phyloP scores from a whole-genome alignment of 2,329 filamentous ascomycete species.

The Beauveria australis region DNA sequence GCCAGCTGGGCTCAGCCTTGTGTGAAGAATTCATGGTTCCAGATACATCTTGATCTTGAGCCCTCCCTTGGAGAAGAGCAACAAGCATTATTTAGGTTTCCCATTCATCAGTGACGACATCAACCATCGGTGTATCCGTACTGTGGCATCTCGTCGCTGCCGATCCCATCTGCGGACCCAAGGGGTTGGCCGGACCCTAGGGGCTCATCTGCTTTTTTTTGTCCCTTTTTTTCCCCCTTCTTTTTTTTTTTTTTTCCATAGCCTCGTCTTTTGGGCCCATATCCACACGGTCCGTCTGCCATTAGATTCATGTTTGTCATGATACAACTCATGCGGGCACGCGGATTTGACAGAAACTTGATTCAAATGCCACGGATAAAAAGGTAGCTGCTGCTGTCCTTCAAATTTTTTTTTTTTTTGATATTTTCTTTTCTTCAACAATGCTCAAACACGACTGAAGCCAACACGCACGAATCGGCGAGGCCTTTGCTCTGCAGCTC shows the following conservation, averaged over 20 bases:
- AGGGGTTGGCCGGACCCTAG: background rate
- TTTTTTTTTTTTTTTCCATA: background rate
- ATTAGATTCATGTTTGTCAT: background rate
- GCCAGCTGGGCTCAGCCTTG: background rate
- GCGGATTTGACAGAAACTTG: background rate
- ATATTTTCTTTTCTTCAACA: background rate
- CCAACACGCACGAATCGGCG: background rate
- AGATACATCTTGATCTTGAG: too few species aligned
- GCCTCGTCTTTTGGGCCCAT: background rate
- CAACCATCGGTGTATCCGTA: background rate
- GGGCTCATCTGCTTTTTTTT: background rate
- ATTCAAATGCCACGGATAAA: background rate
- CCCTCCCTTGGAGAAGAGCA: too few species aligned
- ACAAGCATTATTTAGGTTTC: background rate
- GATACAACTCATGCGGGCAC: background rate
- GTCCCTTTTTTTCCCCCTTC: background rate
- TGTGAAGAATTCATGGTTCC: background rate
- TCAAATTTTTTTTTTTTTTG: background rate
- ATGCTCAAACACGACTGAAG: background rate
- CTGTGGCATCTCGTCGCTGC: background rate
- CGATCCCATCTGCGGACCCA: constrained; percentile 6
- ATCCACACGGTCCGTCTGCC: background rate
- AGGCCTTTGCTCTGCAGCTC: background rate
- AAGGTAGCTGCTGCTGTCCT: background rate
- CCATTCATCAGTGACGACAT: background rate